A percentile compares a stretch with the other conserved stretches of the same genome.
phyloP scores from a whole-genome alignment of 2,329 filamentous ascomycete species.

The Sporothrix mexicana region DNA sequence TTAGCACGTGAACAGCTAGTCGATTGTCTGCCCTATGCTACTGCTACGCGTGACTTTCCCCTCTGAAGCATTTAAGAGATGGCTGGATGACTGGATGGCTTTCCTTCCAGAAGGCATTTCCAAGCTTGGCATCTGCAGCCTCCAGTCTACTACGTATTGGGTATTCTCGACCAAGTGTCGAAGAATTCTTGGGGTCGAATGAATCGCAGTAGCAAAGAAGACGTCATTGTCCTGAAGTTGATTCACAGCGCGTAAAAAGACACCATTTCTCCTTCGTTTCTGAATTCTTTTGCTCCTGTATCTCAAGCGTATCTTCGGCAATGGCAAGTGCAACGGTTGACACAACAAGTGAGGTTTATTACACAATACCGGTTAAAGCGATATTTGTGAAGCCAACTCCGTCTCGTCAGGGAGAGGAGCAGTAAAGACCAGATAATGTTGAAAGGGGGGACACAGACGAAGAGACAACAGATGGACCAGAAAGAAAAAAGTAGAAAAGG shows the following conservation, averaged over 20 bases:
- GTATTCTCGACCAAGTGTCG: not conserved
- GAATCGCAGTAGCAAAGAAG: conserved; percentile 1
- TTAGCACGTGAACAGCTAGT: conserved; percentile 14
- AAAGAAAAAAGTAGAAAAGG: not conserved
- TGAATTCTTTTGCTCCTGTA: not conserved
- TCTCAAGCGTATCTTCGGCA: not conserved
- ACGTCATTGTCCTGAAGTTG: not conserved
- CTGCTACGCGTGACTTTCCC: not conserved
- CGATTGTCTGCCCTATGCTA: too few relatives aligned
- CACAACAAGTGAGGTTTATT: not conserved
- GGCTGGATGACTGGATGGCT: not conserved
- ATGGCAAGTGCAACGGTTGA: not conserved
- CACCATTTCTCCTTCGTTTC: not conserved
- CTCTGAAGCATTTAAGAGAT: not conserved
- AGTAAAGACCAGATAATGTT: not conserved
- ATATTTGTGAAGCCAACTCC: not conserved
- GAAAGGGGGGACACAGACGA: not conserved
- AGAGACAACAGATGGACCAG: not conserved
- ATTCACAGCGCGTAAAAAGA: not conserved
- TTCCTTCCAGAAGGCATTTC: not conserved
- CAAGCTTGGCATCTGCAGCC: conserved; percentile 10
- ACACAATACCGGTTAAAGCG: not conserved
- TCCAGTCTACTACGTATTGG: not conserved
- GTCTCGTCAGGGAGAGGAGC: conserved; percentile 1
- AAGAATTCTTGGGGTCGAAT: not conserved